Conservation (phyloP, 2,329 filamentous ascomycete genomes). For the Colletotrichum nymphaeae region DNA sequence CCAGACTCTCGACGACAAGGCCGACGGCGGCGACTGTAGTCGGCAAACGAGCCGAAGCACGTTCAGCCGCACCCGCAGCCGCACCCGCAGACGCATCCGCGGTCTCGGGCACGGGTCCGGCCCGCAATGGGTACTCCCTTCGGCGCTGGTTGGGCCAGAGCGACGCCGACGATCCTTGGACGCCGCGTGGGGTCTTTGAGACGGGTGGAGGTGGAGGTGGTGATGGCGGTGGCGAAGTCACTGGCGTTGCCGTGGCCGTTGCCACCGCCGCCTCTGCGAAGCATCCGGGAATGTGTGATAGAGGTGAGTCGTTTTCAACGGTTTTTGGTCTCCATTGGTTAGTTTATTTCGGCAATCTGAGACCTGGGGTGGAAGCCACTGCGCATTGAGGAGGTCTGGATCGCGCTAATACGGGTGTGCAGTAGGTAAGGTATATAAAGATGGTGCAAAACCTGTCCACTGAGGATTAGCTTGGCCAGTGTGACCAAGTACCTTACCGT, state of each 20-base stretch:
- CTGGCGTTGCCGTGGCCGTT: background rate
- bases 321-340: background rate
- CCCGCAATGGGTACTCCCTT: background rate
- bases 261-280: background rate
- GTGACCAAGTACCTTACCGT: background rate
- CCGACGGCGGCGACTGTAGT: background rate
- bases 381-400: background rate
- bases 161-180: background rate
- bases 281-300: background rate
- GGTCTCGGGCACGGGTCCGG: background rate
- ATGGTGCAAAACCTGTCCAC: background rate
- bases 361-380: background rate
- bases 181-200: background rate
- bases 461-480: background rate
- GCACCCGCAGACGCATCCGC: background rate
- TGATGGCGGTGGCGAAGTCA: background rate
- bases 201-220: background rate
- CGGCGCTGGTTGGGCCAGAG: background rate
- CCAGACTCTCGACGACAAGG: background rate
- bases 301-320: background rate
- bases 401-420: background rate
- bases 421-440: background rate
- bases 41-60: background rate
- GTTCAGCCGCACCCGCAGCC: background rate
- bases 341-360: background rate